Percentiles rank a stretch among this genome's conserved stretches.
Conservation (phyloP, 768 basidiomycete genomes). For the Pulveroboletus sp. region DNA sequence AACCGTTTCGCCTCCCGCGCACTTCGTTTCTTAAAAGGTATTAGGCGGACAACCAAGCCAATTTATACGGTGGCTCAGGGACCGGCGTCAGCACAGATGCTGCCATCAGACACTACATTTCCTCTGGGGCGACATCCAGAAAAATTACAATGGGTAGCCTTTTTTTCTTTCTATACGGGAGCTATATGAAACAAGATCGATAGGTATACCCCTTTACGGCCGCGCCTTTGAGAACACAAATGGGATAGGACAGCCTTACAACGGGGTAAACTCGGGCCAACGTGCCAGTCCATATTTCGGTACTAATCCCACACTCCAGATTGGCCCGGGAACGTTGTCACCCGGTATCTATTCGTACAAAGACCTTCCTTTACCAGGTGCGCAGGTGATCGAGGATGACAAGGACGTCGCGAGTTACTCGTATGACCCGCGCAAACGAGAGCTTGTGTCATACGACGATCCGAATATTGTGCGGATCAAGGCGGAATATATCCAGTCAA, state of each 20-base stretch:
- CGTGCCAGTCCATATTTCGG: neutral
- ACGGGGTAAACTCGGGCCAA: conserved; percentile 45
- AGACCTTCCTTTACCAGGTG: conserved; percentile 60
- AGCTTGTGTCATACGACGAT: conserved; percentile 77
- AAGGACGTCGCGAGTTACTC: conserved; percentile 75
- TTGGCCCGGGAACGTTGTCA: conserved; percentile 58
- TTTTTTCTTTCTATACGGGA: neutral
- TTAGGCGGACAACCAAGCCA: conserved; percentile 56
- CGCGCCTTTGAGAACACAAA: conserved; percentile 70
- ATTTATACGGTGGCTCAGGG: conserved; percentile 62
- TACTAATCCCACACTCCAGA: conserved; percentile 34
- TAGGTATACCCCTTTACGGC: conserved; percentile 77
- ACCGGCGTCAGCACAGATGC: conserved; percentile 66
- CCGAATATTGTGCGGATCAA: conserved; percentile 66
- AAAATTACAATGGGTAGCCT: conserved; percentile 65
- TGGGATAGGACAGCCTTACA: conserved; percentile 67
- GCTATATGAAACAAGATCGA: neutral
- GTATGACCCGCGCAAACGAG: conserved; percentile 62
- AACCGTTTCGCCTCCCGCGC: conserved; percentile 31
- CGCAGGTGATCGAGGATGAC: conserved; percentile 62
- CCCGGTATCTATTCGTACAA: conserved; percentile 63
- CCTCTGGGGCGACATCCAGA: conserved; percentile 56
- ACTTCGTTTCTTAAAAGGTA: neutral
- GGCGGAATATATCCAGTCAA: conserved; percentile 59
- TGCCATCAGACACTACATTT: conserved; percentile 59